Evolutionary conservation across 352 stramenopile genomes (phyloP).

Genomic region (Hyaloperonospora brassicae): DNA sequence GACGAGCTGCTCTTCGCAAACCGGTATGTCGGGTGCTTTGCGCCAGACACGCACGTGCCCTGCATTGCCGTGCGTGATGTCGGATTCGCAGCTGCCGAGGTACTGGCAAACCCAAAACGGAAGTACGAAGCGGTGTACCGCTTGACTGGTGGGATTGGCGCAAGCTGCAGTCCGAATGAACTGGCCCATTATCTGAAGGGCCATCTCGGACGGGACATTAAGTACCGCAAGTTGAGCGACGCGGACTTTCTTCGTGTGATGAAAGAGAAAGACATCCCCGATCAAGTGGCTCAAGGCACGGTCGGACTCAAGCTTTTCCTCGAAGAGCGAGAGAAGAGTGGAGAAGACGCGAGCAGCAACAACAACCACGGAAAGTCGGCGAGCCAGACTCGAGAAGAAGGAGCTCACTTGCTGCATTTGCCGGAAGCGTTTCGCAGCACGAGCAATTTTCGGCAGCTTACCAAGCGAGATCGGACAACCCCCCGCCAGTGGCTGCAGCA

Average conservation of each 20-base stretch:
- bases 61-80: slow-evolving; percentile 68
- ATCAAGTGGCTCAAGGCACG: slow-evolving; percentile 41
- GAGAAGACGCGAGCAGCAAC: slow-evolving; percentile 10
- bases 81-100: slow-evolving; percentile 37
- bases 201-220: slow-evolving; percentile 36
- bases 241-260: slow-evolving; percentile 34
- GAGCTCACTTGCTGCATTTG: slow-evolving; percentile 13
- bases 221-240: slow-evolving; percentile 46
- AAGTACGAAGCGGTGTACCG: slow-evolving; percentile 56
- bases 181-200: slow-evolving; percentile 30
- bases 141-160: slow-evolving; percentile 29
- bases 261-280: slow-evolving; percentile 41
- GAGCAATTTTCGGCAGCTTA: slow-evolving; percentile 45
- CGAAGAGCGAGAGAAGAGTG: slow-evolving; percentile 20
- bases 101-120: slow-evolving; percentile 35
- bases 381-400: slow-evolving; percentile 8
- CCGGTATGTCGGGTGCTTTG: slow-evolving; percentile 51
- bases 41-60: slow-evolving; percentile 34
- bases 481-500: slow-evolving; percentile 44
- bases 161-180: slow-evolving; percentile 40
- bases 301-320: slow-evolving; percentile 50
- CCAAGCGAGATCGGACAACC: slow-evolving; percentile 32
- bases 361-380: slow-evolving; percentile 8
- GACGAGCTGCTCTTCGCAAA: slow-evolving; percentile 67
- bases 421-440: slow-evolving; percentile 33